These are phyloP conservation scores for Pleomassaria siparia DNA, from an alignment of 2,329 filamentous ascomycete species.

Conservation along the genomic window DNA sequence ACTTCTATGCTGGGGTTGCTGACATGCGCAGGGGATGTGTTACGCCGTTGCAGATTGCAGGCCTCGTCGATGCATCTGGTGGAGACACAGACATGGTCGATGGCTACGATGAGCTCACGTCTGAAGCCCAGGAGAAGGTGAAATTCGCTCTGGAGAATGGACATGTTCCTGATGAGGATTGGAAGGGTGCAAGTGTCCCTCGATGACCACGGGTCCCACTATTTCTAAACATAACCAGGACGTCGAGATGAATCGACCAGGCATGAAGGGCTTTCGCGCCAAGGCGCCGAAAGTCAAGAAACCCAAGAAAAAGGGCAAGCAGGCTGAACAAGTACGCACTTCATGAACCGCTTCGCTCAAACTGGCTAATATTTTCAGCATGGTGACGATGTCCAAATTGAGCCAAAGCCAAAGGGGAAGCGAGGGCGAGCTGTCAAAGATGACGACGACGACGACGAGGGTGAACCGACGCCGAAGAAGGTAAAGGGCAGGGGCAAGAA, in stretches of 20 bases:
- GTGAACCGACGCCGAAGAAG: conserved; percentile 26
- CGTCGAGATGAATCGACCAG: conserved; percentile 70
- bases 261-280: conserved; percentile 63
- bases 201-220: conserved; percentile 1
- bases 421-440: conserved; percentile 36
- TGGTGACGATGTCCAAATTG: conserved; percentile 27
- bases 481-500: conserved; percentile 29
- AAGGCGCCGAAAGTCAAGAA: conserved; percentile 15
- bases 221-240: conserved; percentile 56
- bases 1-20: conserved; percentile 7
- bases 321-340: conserved; percentile 15
- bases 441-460: conserved; percentile 30
- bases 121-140: conserved; percentile 72
- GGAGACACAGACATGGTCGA: conserved; percentile 70
- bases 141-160: conserved; percentile 71
- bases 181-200: conserved; percentile 71
- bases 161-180: conserved; percentile 82
- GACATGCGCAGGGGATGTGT: conserved; percentile 73
- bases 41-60: conserved; percentile 71
- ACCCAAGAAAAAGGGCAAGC: conserved; percentile 36
- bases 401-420: conserved; percentile 47
- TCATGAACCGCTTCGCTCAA: neutral
- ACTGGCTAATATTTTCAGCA: conserved; percentile 5
- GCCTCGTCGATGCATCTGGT: conserved; percentile 61
- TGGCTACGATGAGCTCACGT: conserved; percentile 75